Evolutionary conservation across 352 stramenopile genomes (phyloP).

Genomic region (Pythium monospermum): DNA sequence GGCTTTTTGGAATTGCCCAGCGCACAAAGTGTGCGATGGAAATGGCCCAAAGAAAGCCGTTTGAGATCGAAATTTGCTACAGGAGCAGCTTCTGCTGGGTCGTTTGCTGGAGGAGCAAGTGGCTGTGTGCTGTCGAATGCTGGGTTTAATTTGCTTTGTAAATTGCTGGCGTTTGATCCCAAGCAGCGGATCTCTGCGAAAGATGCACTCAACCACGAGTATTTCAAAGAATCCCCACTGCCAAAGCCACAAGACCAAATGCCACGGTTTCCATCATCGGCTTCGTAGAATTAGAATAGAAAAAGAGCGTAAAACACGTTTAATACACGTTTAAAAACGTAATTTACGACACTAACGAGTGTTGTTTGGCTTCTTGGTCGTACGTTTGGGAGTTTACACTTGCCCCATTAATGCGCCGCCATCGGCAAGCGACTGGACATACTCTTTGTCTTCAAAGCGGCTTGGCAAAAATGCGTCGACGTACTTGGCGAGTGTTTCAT

Average conservation of each 20-base stretch:
- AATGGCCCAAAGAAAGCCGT: constrained; percentile 64
- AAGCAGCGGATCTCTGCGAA: constrained; percentile 70
- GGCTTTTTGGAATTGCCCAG: constrained; percentile 58
- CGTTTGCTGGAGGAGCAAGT: constrained; percentile 44
- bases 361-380: neutral
- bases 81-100: constrained; percentile 46
- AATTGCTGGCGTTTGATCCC: constrained; percentile 30
- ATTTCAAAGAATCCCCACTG: constrained; percentile 67
- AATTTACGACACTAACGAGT: neutral
- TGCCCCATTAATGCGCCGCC: constrained; percentile 45
- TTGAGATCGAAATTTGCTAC: constrained; percentile 79
- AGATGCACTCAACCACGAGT: constrained; percentile 75
- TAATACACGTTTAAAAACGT: neutral
- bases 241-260: constrained; percentile 71
- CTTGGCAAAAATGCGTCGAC: constrained; percentile 50
- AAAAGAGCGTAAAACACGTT: neutral
- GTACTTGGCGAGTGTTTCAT: constrained; percentile 41
- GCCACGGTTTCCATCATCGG: constrained; percentile 59
- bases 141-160: constrained; percentile 63
- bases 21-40: constrained; percentile 50
- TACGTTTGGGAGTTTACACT: constrained; percentile 27
- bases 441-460: constrained; percentile 56
- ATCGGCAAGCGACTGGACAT: constrained; percentile 49
- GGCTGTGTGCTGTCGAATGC: constrained; percentile 66
- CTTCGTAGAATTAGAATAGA: neutral